A percentile compares a stretch with the other conserved stretches of the same genome.
These are phyloP conservation scores for Aspergillus haitiensis DNA, from an alignment of 495 filamentous ascomycete genomes.

Conservation along the genomic window DNA sequence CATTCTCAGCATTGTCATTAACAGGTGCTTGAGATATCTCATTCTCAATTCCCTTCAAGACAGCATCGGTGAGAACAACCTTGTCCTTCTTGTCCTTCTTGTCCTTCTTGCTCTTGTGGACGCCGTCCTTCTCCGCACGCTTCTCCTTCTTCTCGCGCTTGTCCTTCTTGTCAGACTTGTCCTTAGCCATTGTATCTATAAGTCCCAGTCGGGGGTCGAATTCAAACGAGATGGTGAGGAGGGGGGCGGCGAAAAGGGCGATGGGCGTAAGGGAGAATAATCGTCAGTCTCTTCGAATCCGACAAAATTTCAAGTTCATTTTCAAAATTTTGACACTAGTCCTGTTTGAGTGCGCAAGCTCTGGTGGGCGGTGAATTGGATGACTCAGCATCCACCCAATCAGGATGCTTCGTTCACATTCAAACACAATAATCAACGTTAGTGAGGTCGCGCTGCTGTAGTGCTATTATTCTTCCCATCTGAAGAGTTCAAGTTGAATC, in stretches of 20 bases:
- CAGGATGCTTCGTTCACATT: slow-evolving; percentile 11
- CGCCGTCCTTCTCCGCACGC: slow-evolving; percentile 72
- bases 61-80: slow-evolving; percentile 58
- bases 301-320: slow-evolving; percentile 43
- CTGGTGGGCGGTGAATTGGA: slow-evolving; percentile 23
- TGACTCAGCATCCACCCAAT: slow-evolving; percentile 37
- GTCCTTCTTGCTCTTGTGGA: slow-evolving; percentile 63
- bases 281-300: slow-evolving; percentile 26
- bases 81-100: slow-evolving; percentile 74
- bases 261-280: slow-evolving; percentile 31
- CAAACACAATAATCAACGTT: slow-evolving; percentile 19
- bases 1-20: slow-evolving; percentile 44
- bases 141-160: slow-evolving; percentile 85
- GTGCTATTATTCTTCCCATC: background rate
- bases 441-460: background rate
- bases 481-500: too few species aligned
- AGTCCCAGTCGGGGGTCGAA: slow-evolving; percentile 19
- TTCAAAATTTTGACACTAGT: slow-evolving; percentile 48
- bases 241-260: slow-evolving; percentile 22
- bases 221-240: slow-evolving; percentile 20
- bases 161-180: slow-evolving; percentile 62
- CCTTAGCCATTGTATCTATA: slow-evolving; percentile 52
- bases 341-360: slow-evolving; percentile 28
- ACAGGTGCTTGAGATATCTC: slow-evolving; percentile 37
- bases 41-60: slow-evolving; percentile 54